Evolutionary conservation across 2,329 filamentous ascomycete genomes (phyloP).

Genomic region (Lasiodiplodia hormozganensis): DNA sequence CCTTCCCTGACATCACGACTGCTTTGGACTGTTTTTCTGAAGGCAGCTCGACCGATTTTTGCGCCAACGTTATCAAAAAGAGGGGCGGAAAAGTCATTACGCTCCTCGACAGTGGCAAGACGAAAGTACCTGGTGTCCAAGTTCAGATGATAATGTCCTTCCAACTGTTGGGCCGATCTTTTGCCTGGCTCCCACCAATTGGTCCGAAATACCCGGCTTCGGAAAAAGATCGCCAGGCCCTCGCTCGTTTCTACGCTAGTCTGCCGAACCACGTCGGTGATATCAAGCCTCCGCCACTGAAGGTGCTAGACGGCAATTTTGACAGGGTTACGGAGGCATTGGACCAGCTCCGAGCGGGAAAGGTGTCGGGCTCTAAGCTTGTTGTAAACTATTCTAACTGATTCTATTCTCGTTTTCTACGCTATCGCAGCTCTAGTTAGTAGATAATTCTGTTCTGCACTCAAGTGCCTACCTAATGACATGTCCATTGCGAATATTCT

Average conservation of each 20-base stretch:
- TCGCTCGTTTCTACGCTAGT: conserved; percentile 35
- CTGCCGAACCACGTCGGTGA: conserved; percentile 31
- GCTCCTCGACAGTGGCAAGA: conserved; percentile 34
- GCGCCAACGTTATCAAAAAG: conserved; percentile 9
- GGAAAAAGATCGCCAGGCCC: conserved; percentile 34
- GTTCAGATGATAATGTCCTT: conserved; percentile 38
- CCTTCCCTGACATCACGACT: conserved; percentile 10
- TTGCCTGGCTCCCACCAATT: conserved; percentile 38
- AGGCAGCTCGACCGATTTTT: conserved; percentile 5
- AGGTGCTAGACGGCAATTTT: conserved; percentile 30
- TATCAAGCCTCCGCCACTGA: conserved; percentile 33
- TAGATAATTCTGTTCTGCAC: too few relatives aligned
- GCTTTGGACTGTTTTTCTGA: neutral
- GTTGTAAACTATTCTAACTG: conserved; percentile 8
- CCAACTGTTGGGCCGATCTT: conserved; percentile 36
- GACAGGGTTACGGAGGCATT: conserved; percentile 32
- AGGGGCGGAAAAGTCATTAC: conserved; percentile 42
- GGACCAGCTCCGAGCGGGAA: conserved; percentile 33
- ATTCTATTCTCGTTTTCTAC: too few relatives aligned
- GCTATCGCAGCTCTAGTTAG: too few relatives aligned
- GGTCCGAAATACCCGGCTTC: conserved; percentile 41
- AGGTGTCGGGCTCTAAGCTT: conserved; percentile 36
- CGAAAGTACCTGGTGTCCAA: conserved; percentile 33
- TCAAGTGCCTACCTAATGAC: too few relatives aligned
- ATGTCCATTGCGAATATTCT: too few relatives aligned